A percentile compares a stretch with the other conserved stretches of the same genome.
Conservation (phyloP, 2,329 filamentous ascomycete species). For the Cladophialophora yegresii region DNA sequence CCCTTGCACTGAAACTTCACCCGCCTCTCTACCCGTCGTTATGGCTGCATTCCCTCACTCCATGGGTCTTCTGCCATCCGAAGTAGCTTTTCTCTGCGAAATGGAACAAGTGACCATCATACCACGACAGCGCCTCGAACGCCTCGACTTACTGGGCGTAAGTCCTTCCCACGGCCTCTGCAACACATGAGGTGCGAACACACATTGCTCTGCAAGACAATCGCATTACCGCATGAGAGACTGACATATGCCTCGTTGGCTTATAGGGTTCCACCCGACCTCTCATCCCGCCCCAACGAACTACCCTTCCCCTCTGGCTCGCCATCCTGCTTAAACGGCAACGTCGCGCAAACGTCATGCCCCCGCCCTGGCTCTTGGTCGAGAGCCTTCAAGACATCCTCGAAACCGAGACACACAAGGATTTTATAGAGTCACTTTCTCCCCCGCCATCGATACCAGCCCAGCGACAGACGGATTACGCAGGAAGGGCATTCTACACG, state of each 20-base stretch:
- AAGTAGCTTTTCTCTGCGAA: conserved; percentile 93
- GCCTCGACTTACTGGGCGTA: conserved; percentile 81
- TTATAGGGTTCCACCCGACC: conserved; percentile 72
- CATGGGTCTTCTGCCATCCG: conserved; percentile 73
- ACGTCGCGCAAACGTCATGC: conserved; percentile 85
- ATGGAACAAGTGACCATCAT: conserved; percentile 96
- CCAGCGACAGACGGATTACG: conserved; percentile 41
- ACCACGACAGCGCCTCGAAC: conserved; percentile 84
- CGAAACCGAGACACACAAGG: conserved; percentile 70
- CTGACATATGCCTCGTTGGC: neutral
- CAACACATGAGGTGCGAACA: conserved; percentile 35
- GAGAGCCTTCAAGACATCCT: conserved; percentile 76
- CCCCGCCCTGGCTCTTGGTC: conserved; percentile 83
- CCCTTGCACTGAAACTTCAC: neutral
- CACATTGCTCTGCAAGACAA: neutral
- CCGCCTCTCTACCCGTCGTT: neutral
- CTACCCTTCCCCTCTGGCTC: conserved; percentile 85
- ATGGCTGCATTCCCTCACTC: conserved; percentile 64
- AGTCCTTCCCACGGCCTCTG: conserved; percentile 48
- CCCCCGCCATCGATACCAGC: conserved; percentile 64
- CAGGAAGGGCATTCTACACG: conserved; percentile 45
- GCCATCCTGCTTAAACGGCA: conserved; percentile 93
- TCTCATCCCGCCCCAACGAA: conserved; percentile 78
- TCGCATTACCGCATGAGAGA: neutral
- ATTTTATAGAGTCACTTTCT: conserved; percentile 71